phyloP scores from a whole-genome alignment of 1,139 yeast species.

The Geotrichum candidum region DNA sequence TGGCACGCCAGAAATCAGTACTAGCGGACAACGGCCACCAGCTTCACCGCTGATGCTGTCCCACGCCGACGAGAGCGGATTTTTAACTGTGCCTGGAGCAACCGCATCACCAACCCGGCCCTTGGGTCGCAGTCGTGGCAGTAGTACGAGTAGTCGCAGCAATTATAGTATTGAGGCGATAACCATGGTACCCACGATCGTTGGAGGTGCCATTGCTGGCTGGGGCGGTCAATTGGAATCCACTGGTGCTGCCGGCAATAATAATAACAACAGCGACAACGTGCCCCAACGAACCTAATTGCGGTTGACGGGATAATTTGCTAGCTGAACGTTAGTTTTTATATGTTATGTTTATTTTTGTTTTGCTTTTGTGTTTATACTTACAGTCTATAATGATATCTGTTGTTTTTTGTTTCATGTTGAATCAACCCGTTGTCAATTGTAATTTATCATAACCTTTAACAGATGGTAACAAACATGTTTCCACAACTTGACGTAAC shows the following conservation, averaged over 20 bases:
- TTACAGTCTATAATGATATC: neutral
- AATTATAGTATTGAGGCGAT: constrained; percentile 38
- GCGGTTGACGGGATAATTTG: neutral
- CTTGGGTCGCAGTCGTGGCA: constrained; percentile 19
- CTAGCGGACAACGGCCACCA: constrained; percentile 8
- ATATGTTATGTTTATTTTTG: too few species aligned
- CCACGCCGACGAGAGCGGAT: constrained; percentile 20
- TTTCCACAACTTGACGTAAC: too few species aligned
- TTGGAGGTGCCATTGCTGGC: constrained; percentile 52
- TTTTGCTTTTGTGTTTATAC: neutral
- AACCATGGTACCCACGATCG: constrained; percentile 48
- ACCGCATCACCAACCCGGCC: neutral
- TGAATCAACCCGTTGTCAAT: too few species aligned
- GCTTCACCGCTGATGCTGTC: constrained; percentile 12
- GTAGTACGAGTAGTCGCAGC: constrained; percentile 20
- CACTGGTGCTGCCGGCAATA: neutral
- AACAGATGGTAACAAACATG: too few species aligned
- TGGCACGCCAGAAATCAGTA: neutral
- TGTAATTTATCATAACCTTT: too few species aligned
- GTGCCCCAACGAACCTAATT: neutral
- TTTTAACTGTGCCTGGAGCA: constrained; percentile 27
- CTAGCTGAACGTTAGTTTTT: too few species aligned
- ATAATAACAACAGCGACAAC: neutral
- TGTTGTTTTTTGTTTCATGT: neutral
- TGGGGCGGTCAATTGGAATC: constrained; percentile 26